phyloP scores from a whole-genome alignment of 2,329 filamentous ascomycete genomes.

The Paraconiothyrium sp. region DNA sequence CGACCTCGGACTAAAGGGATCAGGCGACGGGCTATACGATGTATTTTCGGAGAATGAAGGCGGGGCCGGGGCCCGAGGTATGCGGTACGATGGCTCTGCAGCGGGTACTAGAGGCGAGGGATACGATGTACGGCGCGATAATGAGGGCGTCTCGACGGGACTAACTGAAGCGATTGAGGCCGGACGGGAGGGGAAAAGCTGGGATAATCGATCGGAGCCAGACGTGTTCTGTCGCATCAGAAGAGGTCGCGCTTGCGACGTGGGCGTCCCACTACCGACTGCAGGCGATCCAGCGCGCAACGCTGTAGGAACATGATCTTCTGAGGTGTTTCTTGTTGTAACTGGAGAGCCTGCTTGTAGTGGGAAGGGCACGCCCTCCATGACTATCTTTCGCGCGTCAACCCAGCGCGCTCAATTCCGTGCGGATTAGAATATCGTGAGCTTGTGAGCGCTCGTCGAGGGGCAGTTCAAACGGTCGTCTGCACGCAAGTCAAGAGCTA shows the following conservation, averaged over 20 bases:
- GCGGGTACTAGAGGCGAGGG: slow-evolving; percentile 42
- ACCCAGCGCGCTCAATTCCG: background rate
- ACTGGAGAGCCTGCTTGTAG: slow-evolving; percentile 43
- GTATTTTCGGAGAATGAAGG: slow-evolving; percentile 43
- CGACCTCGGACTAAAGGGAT: slow-evolving; percentile 29
- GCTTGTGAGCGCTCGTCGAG: background rate
- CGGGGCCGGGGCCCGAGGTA: slow-evolving; percentile 42
- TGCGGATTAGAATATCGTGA: background rate
- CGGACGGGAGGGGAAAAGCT: slow-evolving; percentile 48
- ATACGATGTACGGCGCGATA: slow-evolving; percentile 40
- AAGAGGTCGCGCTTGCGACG: slow-evolving; percentile 33
- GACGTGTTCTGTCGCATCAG: slow-evolving; percentile 41
- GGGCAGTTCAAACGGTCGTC: background rate
- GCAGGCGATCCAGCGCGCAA: slow-evolving; percentile 44
- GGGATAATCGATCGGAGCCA: slow-evolving; percentile 46
- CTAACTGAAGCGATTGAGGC: slow-evolving; percentile 37
- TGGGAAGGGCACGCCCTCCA: slow-evolving; percentile 42
- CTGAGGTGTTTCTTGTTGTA: slow-evolving; percentile 28
- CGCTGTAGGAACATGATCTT: slow-evolving; percentile 35
- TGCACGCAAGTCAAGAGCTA: background rate
- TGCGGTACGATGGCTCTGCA: slow-evolving; percentile 39
- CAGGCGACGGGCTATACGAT: slow-evolving; percentile 38
- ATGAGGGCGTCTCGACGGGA: slow-evolving; percentile 26
- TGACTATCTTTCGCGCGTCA: slow-evolving; percentile 17
- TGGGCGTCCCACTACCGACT: slow-evolving; percentile 23